A percentile compares a stretch with the other conserved stretches of the same genome.
Conservation (phyloP, 2,329 filamentous ascomycete genomes). For the Penicillium corylophilum region DNA sequence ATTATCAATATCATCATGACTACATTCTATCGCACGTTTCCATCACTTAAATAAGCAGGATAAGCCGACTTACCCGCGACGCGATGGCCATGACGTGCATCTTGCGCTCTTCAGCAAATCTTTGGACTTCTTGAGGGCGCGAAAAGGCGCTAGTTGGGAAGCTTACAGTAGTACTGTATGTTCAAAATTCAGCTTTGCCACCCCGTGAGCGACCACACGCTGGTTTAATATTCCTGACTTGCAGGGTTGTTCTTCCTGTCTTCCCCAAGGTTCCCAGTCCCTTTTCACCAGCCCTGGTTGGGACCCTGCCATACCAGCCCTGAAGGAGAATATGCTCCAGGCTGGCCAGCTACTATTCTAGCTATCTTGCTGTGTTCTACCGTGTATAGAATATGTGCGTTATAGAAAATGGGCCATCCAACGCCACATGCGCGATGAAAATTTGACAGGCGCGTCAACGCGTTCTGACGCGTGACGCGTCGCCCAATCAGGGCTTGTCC, state of each 20-base stretch:
- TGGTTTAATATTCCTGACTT: slow-evolving; percentile 17
- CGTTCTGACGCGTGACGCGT: slow-evolving; percentile 12
- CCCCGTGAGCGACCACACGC: slow-evolving; percentile 2
- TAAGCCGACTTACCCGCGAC: not conserved
- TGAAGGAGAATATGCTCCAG: slow-evolving; percentile 3
- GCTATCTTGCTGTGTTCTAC: not conserved
- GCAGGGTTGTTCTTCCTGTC: slow-evolving; percentile 3
- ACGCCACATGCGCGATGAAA: not conserved
- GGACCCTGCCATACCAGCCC: slow-evolving; percentile 11
- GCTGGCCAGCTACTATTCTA: not conserved
- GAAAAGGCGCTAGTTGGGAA: not conserved
- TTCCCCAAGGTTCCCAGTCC: slow-evolving; percentile 4
- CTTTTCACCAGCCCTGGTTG: slow-evolving; percentile 11
- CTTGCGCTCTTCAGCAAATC: slow-evolving; percentile 1
- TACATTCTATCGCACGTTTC: slow-evolving; percentile 6
- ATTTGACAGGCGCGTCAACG: not conserved
- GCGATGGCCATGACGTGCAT: slow-evolving; percentile 12
- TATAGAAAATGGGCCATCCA: not conserved
- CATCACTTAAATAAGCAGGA: too few relatives aligned
- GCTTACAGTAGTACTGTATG: not conserved
- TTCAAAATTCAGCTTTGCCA: not conserved
- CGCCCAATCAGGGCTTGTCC: slow-evolving; percentile 8
- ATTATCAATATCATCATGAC: slow-evolving; percentile 9
- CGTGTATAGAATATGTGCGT: not conserved
- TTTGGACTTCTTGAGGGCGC: not conserved